Percentiles rank a stretch among this genome's conserved stretches.
phyloP scores from a whole-genome alignment of 169 alveolate species.

The Plasmodium reichenowi region DNA sequence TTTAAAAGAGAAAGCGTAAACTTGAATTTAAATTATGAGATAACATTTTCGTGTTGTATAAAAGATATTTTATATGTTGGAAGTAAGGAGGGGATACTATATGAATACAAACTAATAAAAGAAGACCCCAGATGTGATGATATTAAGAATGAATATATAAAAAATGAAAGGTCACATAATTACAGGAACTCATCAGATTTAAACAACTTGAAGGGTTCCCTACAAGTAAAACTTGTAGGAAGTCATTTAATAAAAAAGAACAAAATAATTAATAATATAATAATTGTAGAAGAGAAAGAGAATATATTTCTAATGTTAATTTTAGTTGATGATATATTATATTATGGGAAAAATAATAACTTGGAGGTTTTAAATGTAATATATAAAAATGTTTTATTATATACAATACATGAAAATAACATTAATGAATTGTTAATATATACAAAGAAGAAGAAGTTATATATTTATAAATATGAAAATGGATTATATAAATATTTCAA shows the following conservation, averaged over 20 bases:
- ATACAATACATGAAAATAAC: slow-evolving; percentile 20
- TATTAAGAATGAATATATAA: neutral
- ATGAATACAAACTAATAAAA: slow-evolving; percentile 5
- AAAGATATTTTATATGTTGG: slow-evolving; percentile 14
- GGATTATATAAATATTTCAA: slow-evolving; percentile 2
- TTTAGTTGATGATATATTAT: slow-evolving; percentile 23
- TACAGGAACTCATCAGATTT: no score
- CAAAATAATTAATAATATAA: slow-evolving; percentile 18
- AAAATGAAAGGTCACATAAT: no score
- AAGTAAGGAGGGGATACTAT: slow-evolving; percentile 2
- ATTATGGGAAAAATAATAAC: slow-evolving; percentile 14
- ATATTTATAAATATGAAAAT: slow-evolving; percentile 22
- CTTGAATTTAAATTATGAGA: slow-evolving; percentile 9
- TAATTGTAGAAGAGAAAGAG: slow-evolving; percentile 17
- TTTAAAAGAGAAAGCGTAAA: slow-evolving; percentile 21
- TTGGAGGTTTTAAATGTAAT: slow-evolving; percentile 8
- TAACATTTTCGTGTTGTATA: slow-evolving; percentile 15
- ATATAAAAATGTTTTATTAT: slow-evolving; percentile 3
- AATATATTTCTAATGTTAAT: neutral
- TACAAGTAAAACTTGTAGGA: neutral
- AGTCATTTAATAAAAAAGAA: slow-evolving; percentile 9
- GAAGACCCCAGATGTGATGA: neutral
- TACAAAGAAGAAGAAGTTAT: slow-evolving; percentile 38
- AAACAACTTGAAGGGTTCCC: no score
- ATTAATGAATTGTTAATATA: slow-evolving; percentile 17